Base-by-base conservation (phyloP, 106 monocot genomes). In the Ottelia alismoides region DNA sequence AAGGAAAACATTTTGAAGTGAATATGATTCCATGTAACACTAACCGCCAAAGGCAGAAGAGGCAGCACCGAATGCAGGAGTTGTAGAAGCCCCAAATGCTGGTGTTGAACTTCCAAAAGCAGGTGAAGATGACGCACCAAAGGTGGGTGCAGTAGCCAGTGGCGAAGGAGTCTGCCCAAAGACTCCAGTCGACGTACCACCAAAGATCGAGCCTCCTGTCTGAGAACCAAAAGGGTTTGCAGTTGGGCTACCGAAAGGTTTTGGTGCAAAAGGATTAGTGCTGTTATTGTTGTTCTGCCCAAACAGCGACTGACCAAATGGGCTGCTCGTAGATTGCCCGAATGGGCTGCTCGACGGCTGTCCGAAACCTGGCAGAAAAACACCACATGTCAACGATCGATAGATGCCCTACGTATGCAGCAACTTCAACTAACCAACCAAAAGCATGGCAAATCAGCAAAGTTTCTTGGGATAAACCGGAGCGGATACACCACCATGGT, bases 161-260 rank as follows among this genome's bases (percentile, higher is more conserved):
- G 63, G 63, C 20, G 63, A 47, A 1, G 74, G 69, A 6, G 78
- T 58, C 50, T 78, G 82, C 3, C 85, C 85, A 61, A 86, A 92
- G 18, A 86, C 86, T 7, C 92, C 86, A 22, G 86, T 92, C 1
- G 86, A 92, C 17, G 76, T 82, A 29, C 82, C 55, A n/a, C 82
- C 85, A 61, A 92, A 92, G 2, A 76, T 24, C 12, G 85, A 78
- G 45, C 46, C 65, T 28, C 81, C 85, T 1, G 81, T 61, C 60
- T 73, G 85, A 3, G 81, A 52, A 31, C 92, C 75, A 53, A 92
- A 92, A 2, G 49, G 61, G 20, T 22, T 47, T 27, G 74, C 52
- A 51, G 66, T 91, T 18, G 91, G 64, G 52, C 72, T 78, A 19
- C 82, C 78, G 63, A 82, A 92, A 9, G 81, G 78, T 25, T 75